Percentiles rank a stretch among this genome's conserved stretches.
These are phyloP conservation scores for Sporothrix pseudoabietina DNA, from an alignment of 2,329 filamentous ascomycete genomes.

Conservation along the genomic window DNA sequence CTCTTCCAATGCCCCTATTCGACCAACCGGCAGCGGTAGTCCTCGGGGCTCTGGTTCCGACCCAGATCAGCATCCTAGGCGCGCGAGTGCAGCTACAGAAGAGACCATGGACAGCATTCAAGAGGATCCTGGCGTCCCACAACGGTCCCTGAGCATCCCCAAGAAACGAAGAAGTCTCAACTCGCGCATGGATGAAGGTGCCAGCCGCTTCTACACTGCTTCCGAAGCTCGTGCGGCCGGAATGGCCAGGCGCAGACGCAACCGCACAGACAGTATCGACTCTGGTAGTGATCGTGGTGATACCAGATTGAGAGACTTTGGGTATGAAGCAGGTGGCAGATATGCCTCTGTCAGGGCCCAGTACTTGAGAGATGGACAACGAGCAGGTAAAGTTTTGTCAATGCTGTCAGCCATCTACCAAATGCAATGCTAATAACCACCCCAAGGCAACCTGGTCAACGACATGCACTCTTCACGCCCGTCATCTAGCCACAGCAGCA, in stretches of 20 bases:
- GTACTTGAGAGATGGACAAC: slow-evolving; percentile 5
- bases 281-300: background rate
- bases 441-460: background rate
- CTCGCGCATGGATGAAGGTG: slow-evolving; percentile 21
- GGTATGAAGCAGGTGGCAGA: background rate
- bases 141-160: slow-evolving; percentile 41
- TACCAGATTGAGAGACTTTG: background rate
- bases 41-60: background rate
- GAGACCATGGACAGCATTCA: slow-evolving; percentile 38
- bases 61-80: background rate
- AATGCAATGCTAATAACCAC: background rate
- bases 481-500: background rate
- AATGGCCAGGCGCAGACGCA: slow-evolving; percentile 16
- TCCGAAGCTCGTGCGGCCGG: background rate
- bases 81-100: slow-evolving; percentile 37
- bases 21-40: background rate
- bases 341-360: background rate
- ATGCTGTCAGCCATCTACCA: background rate
- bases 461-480: background rate
- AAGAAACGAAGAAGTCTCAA: slow-evolving; percentile 40
- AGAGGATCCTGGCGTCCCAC: slow-evolving; percentile 34
- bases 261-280: slow-evolving; percentile 30
- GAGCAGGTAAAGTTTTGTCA: background rate
- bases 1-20: background rate
- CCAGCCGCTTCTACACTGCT: slow-evolving; percentile 27